Conservation (phyloP, 371 early-diverging fungal species). For the Circinella umbellata region DNA sequence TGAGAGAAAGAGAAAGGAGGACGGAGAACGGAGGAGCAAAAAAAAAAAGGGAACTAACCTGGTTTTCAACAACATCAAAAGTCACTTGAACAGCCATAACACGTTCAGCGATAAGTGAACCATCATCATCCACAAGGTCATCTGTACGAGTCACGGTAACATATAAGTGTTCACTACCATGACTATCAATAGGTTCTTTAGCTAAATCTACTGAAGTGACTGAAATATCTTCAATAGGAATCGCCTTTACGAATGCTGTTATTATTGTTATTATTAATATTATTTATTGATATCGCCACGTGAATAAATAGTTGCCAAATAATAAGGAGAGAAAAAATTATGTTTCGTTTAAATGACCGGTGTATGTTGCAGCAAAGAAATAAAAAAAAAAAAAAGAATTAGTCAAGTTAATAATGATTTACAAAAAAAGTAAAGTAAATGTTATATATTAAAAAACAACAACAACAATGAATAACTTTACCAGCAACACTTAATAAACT, state of each 20-base stretch:
- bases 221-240: constrained; percentile 51
- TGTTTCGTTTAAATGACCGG: not conserved
- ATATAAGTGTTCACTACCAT: constrained; percentile 51
- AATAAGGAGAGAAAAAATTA: not conserved
- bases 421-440: not conserved
- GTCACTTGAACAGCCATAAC: constrained; percentile 68
- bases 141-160: constrained; percentile 76
- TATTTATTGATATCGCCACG: too few species aligned
- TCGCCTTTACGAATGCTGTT: constrained; percentile 28
- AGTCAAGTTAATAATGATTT: not conserved
- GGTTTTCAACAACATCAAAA: constrained; percentile 69
- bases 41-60: too few species aligned
- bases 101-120: constrained; percentile 67
- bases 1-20: too few species aligned
- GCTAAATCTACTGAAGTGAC: constrained; percentile 50
- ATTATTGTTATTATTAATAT: not conserved
- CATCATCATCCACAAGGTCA: constrained; percentile 71
- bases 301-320: not conserved
- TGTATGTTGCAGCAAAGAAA: not conserved
- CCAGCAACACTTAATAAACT: not conserved
- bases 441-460: not conserved
- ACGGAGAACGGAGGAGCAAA: too few species aligned
- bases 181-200: constrained; percentile 30
- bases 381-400: not conserved
- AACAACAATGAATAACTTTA: not conserved